Percentiles rank a stretch among this genome's conserved stretches.
These are phyloP conservation scores for Colletotrichum sp. DNA, from an alignment of 2,329 filamentous ascomycete species.

Conservation along the genomic window DNA sequence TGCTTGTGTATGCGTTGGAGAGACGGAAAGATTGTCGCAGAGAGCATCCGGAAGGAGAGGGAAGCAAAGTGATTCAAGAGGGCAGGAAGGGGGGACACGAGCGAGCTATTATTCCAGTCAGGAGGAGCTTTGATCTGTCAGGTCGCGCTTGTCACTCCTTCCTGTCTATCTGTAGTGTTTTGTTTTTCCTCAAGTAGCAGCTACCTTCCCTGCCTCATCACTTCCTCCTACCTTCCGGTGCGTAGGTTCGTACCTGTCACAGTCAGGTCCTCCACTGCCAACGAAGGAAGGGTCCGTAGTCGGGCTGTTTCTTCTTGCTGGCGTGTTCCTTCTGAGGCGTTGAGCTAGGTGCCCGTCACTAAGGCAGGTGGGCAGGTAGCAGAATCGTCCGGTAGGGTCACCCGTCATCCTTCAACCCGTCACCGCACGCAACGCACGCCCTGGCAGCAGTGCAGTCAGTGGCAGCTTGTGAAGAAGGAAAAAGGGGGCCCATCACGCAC, in stretches of 20 bases:
- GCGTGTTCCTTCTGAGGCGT: not conserved
- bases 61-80: not conserved
- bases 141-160: not conserved
- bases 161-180: not conserved
- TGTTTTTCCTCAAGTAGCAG: not conserved
- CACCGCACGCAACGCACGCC: not conserved
- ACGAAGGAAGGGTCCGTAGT: not conserved
- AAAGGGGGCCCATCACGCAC: not conserved
- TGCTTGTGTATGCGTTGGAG: not conserved
- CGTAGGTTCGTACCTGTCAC: not conserved
- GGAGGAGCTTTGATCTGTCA: not conserved
- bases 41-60: not conserved
- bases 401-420: not conserved
- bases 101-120: not conserved
- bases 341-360: not conserved
- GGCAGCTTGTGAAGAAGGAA: not conserved
- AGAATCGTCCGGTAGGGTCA: not conserved
- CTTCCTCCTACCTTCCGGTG: not conserved
- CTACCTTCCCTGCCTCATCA: not conserved
- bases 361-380: not conserved
- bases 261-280: not conserved
- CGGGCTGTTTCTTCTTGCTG: not conserved
- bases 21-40: not conserved
- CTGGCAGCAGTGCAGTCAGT: not conserved
- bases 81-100: not conserved